Evolutionary conservation across 2,329 filamentous ascomycete species (phyloP).

Genomic region (Thyridium curvatum): DNA sequence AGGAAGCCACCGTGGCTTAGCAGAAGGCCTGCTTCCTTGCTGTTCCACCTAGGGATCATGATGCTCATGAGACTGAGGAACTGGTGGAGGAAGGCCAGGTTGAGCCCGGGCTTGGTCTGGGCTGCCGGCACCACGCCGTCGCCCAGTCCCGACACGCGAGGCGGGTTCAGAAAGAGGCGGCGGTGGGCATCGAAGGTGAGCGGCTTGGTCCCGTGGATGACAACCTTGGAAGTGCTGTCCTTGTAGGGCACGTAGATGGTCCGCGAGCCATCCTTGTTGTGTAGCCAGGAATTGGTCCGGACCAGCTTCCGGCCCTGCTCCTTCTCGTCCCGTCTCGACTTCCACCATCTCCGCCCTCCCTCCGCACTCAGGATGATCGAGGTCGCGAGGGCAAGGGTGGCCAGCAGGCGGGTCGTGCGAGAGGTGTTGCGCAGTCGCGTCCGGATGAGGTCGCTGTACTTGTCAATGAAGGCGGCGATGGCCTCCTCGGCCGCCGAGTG

Average conservation of each 20-base stretch:
- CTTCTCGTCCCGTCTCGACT: constrained; percentile 64
- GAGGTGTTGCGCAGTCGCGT: constrained; percentile 58
- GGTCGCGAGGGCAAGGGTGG: constrained; percentile 67
- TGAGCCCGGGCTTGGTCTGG: constrained; percentile 88
- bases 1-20: constrained; percentile 86
- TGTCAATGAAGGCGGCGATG: constrained; percentile 56
- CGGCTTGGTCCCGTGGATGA: constrained; percentile 82
- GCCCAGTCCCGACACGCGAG: constrained; percentile 69
- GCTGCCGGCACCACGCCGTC: constrained; percentile 75
- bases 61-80: constrained; percentile 95
- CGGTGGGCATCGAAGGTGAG: constrained; percentile 96
- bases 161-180: constrained; percentile 85
- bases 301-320: constrained; percentile 78
- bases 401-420: constrained; percentile 65
- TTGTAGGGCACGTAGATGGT: constrained; percentile 95
- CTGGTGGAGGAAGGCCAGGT: constrained; percentile 93
- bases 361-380: constrained; percentile 76
- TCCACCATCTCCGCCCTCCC: constrained; percentile 75
- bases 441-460: constrained; percentile 48
- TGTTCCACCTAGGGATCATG: constrained; percentile 92
- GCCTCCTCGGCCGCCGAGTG: constrained; percentile 59
- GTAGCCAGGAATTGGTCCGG: constrained; percentile 84
- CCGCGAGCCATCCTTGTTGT: constrained; percentile 89
- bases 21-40: constrained; percentile 88
- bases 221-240: constrained; percentile 80